These are phyloP conservation scores for Theobroma cacao DNA, from an alignment of 345 rosid species.

Conservation along the genomic window DNA sequence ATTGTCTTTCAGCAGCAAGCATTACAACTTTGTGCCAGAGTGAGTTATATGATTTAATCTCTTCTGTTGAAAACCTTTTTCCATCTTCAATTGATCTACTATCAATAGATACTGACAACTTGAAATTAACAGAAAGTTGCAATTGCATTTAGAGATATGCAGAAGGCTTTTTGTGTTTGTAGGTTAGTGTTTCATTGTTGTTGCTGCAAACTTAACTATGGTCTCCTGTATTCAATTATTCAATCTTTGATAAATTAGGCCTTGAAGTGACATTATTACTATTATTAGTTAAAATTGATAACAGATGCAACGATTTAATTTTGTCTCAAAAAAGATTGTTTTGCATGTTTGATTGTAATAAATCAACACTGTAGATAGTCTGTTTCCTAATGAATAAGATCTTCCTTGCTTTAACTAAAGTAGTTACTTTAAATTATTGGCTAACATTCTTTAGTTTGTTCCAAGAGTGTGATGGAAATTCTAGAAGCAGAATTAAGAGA, in stretches of 20 bases:
- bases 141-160: slow-evolving; percentile 87
- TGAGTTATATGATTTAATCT: slow-evolving; percentile 34
- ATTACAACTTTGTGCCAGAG: slow-evolving; percentile 90
- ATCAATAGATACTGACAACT: slow-evolving; percentile 9
- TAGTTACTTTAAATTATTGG: too few relatives aligned
- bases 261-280: not conserved
- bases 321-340: too few relatives aligned
- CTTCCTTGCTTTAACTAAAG: not conserved
- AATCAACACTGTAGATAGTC: too few relatives aligned
- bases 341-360: too few relatives aligned
- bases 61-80: not conserved
- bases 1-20: slow-evolving; percentile 71
- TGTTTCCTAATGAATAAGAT: not conserved
- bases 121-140: slow-evolving; percentile 66
- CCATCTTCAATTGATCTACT: too few relatives aligned
- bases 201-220: too few relatives aligned
- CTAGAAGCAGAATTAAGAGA: too few relatives aligned
- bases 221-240: not conserved
- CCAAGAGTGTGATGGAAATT: too few relatives aligned
- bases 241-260: not conserved
- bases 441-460: too few relatives aligned
- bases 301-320: not conserved
- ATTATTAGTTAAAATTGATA: not conserved
- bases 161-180: too few relatives aligned
- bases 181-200: too few relatives aligned